Percentiles rank a stretch among this genome's conserved stretches.
Conservation (phyloP, 495 filamentous ascomycete species). For the Hypoxylon perforatum region DNA sequence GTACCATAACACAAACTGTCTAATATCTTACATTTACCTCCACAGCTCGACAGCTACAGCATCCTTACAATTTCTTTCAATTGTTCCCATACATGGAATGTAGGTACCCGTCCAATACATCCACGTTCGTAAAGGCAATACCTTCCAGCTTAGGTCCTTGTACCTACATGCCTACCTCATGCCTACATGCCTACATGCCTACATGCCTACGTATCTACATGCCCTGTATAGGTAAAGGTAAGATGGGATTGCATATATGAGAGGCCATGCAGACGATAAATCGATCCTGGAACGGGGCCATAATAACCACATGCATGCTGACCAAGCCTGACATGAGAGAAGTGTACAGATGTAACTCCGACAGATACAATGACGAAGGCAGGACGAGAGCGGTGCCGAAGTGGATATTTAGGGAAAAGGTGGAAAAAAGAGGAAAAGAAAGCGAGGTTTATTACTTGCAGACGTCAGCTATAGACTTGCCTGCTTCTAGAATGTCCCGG, state of each 20-base stretch:
- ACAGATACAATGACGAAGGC: constrained; percentile 5
- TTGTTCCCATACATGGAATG: background rate
- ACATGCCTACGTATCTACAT: too few relatives aligned
- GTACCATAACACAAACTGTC: too few relatives aligned
- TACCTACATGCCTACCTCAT: background rate
- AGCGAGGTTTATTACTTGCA: too few relatives aligned
- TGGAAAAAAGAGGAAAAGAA: background rate
- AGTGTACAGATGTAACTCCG: constrained; percentile 14
- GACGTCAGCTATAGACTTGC: too few relatives aligned
- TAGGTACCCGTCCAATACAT: background rate
- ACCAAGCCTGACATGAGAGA: constrained; percentile 44
- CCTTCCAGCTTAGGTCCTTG: constrained; percentile 2
- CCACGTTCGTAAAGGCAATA: background rate
- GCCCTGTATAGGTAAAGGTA: background rate
- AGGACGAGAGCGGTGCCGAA: constrained; percentile 12
- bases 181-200: too few relatives aligned
- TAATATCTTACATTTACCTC: too few relatives aligned
- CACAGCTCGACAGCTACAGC: too few relatives aligned
- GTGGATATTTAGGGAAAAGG: constrained; percentile 1
- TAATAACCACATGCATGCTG: constrained; percentile 44
- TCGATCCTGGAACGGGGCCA: constrained; percentile 35
- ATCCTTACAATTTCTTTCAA: background rate
- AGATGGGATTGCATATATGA: constrained; percentile 7
- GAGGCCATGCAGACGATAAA: constrained; percentile 31
- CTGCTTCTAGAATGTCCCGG: constrained; percentile 1